Evolutionary conservation across 768 basidiomycete genomes (phyloP).

Genomic region (Pleurotus salmoneostramineus): DNA sequence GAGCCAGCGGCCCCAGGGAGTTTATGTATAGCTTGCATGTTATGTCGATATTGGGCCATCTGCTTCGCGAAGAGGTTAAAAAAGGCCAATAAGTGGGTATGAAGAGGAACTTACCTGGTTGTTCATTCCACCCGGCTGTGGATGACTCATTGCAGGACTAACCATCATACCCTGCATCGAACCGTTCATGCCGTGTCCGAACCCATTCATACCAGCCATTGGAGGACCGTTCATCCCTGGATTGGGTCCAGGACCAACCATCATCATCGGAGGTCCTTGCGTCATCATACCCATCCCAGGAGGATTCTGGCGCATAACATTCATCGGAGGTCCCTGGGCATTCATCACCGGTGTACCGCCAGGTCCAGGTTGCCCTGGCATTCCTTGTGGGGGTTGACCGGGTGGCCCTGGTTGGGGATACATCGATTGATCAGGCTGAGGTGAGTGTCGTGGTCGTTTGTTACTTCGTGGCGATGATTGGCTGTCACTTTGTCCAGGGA

Average conservation of each 20-base stretch:
- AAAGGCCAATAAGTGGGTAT: not conserved
- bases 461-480: conserved; percentile 55
- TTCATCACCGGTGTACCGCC: not conserved
- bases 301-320: conserved; percentile 15
- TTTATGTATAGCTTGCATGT: conserved; percentile 27
- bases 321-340: conserved; percentile 6
- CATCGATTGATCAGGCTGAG: conserved; percentile 29
- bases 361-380: conserved; percentile 12
- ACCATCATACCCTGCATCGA: conserved; percentile 12
- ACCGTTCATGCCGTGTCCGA: conserved; percentile 20
- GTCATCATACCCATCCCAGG: conserved; percentile 25
- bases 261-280: conserved; percentile 13
- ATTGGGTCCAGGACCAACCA: not conserved
- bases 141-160: conserved; percentile 32
- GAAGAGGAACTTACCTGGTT: conserved; percentile 25
- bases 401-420: conserved; percentile 14
- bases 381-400: conserved; percentile 17
- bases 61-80: not conserved
- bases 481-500: conserved; percentile 30
- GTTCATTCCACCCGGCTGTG: conserved; percentile 28
- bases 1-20: conserved; percentile 32
- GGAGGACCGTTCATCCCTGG: not conserved
- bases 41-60: conserved; percentile 24
- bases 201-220: conserved; percentile 1
- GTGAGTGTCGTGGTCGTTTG: conserved; percentile 51